A percentile compares a stretch with the other conserved stretches of the same genome.
Evolutionary conservation across 2,329 filamentous ascomycete genomes (phyloP).

Genomic region (Podosphaera fusca): DNA sequence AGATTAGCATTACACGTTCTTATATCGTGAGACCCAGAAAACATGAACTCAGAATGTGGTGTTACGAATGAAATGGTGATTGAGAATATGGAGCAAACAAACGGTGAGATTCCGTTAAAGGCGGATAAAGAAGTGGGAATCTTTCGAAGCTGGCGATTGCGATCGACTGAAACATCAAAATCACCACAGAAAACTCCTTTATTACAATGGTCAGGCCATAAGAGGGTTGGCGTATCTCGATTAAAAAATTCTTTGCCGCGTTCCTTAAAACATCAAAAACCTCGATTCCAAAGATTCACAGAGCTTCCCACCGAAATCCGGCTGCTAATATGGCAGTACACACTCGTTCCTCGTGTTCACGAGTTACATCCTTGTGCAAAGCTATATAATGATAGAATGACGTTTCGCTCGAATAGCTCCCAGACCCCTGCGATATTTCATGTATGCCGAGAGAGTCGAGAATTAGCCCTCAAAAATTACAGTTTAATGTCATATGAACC

Average conservation of each 20-base stretch:
- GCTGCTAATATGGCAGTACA: slow-evolving; percentile 11
- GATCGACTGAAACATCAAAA: background rate
- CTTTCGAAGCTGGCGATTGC: background rate
- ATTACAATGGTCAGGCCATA: background rate
- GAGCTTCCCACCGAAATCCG: slow-evolving; percentile 12
- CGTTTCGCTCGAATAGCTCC: slow-evolving; percentile 14
- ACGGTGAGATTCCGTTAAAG: background rate
- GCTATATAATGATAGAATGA: slow-evolving; percentile 14
- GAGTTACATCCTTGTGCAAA: slow-evolving; percentile 14
- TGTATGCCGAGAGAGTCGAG: slow-evolving; percentile 10
- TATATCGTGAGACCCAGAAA: too few species aligned
- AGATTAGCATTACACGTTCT: too few species aligned
- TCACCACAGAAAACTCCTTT: background rate
- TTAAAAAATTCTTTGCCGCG: slow-evolving; percentile 2
- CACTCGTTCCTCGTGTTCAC: slow-evolving; percentile 11
- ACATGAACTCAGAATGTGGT: background rate
- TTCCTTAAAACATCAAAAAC: slow-evolving; percentile 4
- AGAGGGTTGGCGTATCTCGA: background rate
- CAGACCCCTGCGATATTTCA: slow-evolving; percentile 12
- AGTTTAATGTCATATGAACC: slow-evolving; percentile 12
- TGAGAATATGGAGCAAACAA: background rate
- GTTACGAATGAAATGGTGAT: background rate
- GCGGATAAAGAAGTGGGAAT: background rate
- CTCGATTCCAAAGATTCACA: slow-evolving; percentile 8
- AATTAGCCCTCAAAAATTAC: slow-evolving; percentile 10